A percentile compares a stretch with the other conserved stretches of the same genome.
These are phyloP conservation scores for Tetrahymena elliotti DNA, from an alignment of 73 alveolate species.

Conservation along the genomic window DNA sequence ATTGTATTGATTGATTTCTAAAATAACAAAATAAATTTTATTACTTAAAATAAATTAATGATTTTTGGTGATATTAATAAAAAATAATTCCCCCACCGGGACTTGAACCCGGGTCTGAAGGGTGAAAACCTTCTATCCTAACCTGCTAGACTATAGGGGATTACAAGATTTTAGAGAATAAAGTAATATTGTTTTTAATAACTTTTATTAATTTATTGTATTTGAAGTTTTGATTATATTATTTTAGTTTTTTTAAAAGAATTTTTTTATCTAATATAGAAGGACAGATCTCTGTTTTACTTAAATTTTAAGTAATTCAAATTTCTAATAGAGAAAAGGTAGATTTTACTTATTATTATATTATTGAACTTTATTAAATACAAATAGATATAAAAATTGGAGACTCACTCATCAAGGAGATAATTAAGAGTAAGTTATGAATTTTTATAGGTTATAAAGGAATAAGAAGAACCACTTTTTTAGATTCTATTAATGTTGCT, in stretches of 20 bases:
- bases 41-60: no score
- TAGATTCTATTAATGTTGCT: background rate
- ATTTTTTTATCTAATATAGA: no score
- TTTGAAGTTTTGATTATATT: no score
- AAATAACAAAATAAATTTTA: no score
- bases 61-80: background rate
- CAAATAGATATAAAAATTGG: no score
- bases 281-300: no score
- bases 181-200: background rate
- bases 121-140: constrained; percentile 1
- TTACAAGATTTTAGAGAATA: background rate
- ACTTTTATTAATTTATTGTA: background rate
- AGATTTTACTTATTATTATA: no score
- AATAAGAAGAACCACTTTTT: background rate
- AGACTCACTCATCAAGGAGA: background rate
- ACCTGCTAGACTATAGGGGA: constrained; percentile 3
- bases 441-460: background rate
- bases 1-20: no score
- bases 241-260: no score
- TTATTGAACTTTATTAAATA: no score
- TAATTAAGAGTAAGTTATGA: background rate
- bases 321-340: no score
- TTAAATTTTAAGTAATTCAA: no score
- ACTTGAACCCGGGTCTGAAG: constrained; percentile 4
- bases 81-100: background rate